Conservation (phyloP, 352 stramenopile species). For the Pythium rishiriense region DNA sequence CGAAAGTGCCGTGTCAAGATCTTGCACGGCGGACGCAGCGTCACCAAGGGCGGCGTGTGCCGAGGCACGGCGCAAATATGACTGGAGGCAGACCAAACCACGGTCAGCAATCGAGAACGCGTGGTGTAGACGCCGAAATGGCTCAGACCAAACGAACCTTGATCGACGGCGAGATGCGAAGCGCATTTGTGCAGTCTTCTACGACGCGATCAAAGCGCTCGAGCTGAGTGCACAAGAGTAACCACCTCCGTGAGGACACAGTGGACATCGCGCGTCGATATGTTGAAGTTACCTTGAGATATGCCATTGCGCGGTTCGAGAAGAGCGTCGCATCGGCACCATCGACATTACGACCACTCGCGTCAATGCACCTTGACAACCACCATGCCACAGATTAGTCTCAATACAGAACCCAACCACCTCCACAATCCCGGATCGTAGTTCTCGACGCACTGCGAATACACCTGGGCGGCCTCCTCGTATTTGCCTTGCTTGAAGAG, state of each 20-base stretch:
- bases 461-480: constrained; percentile 40
- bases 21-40: constrained; percentile 35
- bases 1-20: constrained; percentile 41
- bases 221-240: background rate
- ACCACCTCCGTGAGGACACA: constrained; percentile 22
- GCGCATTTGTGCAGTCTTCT: constrained; percentile 49
- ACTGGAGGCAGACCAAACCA: constrained; percentile 21
- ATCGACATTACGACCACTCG: constrained; percentile 32
- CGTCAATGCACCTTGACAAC: constrained; percentile 43
- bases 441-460: constrained; percentile 31
- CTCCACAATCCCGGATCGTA: background rate
- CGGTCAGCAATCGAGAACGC: background rate
- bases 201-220: constrained; percentile 36
- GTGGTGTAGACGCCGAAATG: background rate
- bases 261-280: too few species aligned
- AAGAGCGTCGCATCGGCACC: constrained; percentile 33
- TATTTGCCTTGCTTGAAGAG: constrained; percentile 44
- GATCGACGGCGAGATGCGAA: constrained; percentile 45
- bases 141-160: constrained; percentile 38
- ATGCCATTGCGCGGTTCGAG: constrained; percentile 70
- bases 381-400: background rate
- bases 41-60: constrained; percentile 37
- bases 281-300: constrained; percentile 49
- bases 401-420: background rate
- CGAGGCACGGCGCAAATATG: constrained; percentile 56